These are phyloP conservation scores for Oryza nivara DNA, from an alignment of 176 grass and related monocot species.

Conservation along the genomic window DNA sequence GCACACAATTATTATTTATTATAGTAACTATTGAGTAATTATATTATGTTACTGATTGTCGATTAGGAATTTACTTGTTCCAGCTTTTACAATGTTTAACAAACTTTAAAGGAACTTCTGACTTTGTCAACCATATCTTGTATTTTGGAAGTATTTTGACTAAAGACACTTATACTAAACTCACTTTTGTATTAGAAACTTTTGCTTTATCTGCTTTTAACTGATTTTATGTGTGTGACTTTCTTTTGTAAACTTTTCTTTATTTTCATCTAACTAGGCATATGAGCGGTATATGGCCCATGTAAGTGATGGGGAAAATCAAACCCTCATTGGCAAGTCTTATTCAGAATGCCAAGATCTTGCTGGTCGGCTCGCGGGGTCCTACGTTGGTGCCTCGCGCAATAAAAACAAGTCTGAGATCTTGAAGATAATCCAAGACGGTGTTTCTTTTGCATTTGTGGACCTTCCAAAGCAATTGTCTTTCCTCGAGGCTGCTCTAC, in stretches of 20 bases:
- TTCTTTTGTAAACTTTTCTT: constrained; percentile 29
- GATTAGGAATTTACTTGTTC: background rate
- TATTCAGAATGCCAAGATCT: constrained; percentile 89
- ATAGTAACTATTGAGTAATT: background rate
- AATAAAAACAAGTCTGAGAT: constrained; percentile 86
- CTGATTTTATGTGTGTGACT: constrained; percentile 12
- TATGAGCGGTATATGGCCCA: constrained; percentile 62
- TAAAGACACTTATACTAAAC: constrained; percentile 10
- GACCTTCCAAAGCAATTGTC: constrained; percentile 71
- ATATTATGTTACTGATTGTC: background rate
- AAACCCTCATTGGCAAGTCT: constrained; percentile 57
- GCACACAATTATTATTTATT: constrained; percentile 5
- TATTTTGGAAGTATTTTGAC: constrained; percentile 24
- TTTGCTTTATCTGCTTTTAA: constrained; percentile 20
- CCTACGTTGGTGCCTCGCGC: constrained; percentile 64
- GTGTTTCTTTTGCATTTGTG: constrained; percentile 73
- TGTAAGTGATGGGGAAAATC: constrained; percentile 50
- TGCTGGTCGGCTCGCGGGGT: constrained; percentile 72
- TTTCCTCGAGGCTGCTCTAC: constrained; percentile 78
- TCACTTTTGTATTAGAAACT: constrained; percentile 1
- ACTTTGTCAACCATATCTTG: constrained; percentile 9
- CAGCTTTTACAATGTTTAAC: background rate
- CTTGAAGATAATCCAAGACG: constrained; percentile 75
- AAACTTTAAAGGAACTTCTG: background rate
- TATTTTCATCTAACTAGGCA: constrained; percentile 57